Evolutionary conservation across 257 asterid genomes (phyloP), one percentile per base, ranked within the genome.

Genomic region (Ocimum tenuiflorum): DNA sequence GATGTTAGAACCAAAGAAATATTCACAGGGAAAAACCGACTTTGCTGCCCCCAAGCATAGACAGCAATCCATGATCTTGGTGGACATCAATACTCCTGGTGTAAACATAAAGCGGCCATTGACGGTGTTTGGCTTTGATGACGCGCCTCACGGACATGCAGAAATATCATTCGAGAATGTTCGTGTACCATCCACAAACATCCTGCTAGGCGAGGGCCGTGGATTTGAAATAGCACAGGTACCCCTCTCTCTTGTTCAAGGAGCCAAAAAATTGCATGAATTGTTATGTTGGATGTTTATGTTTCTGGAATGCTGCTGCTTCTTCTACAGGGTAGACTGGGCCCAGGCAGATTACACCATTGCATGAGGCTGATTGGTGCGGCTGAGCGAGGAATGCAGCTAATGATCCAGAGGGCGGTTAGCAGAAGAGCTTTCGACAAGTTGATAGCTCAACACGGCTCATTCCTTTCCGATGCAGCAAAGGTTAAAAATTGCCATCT

Each of bases 181-280:
- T 0, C 33, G 80, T 2, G 89, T 89, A 65, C 89, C 95, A 2
- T 76, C 85, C 72, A 82, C 61, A 67, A 92, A 84, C 68, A 87
- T 92, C 71, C 79, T 92, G 11, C 85, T 87, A 22, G 99, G 99
- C 11, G 97, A 92, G 84, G 99, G 99, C 43, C 90, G 96, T 69
- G 99, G 99, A 45, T 92, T 92, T 43, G 99, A 92, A 77, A 92
- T 92, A 68, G 99, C 99, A 53, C 99, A 89, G 96, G 98, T 68
- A 7, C 1, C 8, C 17, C 39, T n/a, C 12, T 14, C 23, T 29
- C 39, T 54, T 41, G 13, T 7, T 47, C 17, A 15, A 7, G 15
- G 13, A 7, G 7, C 5, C 1, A 47, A 15, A 15, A 5, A 15
- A 9, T 0, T 11, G 45, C 45, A 39, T 39, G 45, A 39, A 9